These are phyloP conservation scores for Globisporangium echinulatum DNA, from an alignment of 352 stramenopile genomes.

Conservation along the genomic window DNA sequence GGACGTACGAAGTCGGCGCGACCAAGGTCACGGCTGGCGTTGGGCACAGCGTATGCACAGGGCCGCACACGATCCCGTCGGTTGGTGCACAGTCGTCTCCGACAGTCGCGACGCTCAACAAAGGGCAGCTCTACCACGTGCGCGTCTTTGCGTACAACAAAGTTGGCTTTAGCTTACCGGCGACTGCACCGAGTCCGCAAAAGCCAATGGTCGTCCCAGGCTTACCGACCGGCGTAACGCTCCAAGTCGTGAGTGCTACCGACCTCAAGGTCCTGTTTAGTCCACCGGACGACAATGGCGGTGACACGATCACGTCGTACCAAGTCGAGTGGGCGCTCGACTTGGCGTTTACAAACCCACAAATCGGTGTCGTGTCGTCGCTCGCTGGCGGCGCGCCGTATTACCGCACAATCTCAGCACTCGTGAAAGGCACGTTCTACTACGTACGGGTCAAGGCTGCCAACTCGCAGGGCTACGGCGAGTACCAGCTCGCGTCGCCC, in stretches of 20 bases:
- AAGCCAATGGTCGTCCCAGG: slow-evolving; percentile 80
- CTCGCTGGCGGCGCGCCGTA: slow-evolving; percentile 61
- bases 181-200: slow-evolving; percentile 36
- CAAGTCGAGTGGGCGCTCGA: slow-evolving; percentile 89
- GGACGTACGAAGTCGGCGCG: slow-evolving; percentile 35
- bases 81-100: slow-evolving; percentile 60
- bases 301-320: slow-evolving; percentile 87
- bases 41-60: slow-evolving; percentile 68
- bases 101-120: slow-evolving; percentile 53
- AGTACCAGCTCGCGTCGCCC: slow-evolving; percentile 85
- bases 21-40: slow-evolving; percentile 67
- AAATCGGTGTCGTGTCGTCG: slow-evolving; percentile 30
- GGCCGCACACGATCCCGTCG: slow-evolving; percentile 71
- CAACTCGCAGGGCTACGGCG: slow-evolving; percentile 70
- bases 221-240: slow-evolving; percentile 58
- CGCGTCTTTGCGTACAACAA: slow-evolving; percentile 94
- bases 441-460: slow-evolving; percentile 62
- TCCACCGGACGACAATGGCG: slow-evolving; percentile 75
- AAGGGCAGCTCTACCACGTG: slow-evolving; percentile 91
- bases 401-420: slow-evolving; percentile 40
- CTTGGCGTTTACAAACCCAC: slow-evolving; percentile 55
- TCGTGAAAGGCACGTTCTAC: slow-evolving; percentile 65
- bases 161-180: slow-evolving; percentile 85
- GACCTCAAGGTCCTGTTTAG: slow-evolving; percentile 89
- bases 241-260: slow-evolving; percentile 69